Percentiles rank a stretch among this genome's conserved stretches.
phyloP scores from a whole-genome alignment of 345 rosid species.

The Salix exigua region DNA sequence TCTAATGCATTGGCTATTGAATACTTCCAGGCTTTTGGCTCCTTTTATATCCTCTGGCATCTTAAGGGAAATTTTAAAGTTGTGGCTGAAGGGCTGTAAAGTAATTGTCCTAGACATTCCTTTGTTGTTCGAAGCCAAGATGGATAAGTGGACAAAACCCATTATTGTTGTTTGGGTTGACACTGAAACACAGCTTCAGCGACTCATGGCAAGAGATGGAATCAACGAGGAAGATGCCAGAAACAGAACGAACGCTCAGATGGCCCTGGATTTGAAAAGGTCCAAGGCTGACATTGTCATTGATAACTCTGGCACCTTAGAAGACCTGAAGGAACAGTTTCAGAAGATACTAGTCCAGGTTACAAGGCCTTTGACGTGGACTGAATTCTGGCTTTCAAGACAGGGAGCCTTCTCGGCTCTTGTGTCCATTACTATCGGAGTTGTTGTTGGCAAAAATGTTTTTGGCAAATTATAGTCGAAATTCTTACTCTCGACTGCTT shows the following conservation, averaged over 20 bases:
- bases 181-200: constrained; percentile 63
- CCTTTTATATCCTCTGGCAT: constrained; percentile 78
- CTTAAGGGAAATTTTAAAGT: constrained; percentile 53
- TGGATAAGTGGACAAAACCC: constrained; percentile 88
- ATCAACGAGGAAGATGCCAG: constrained; percentile 65
- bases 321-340: constrained; percentile 61
- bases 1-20: neutral
- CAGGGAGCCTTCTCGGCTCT: constrained; percentile 59
- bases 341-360: constrained; percentile 47
- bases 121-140: constrained; percentile 70
- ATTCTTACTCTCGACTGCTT: neutral
- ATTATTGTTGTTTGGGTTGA: constrained; percentile 71
- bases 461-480: neutral
- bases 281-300: constrained; percentile 73
- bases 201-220: constrained; percentile 69
- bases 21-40: constrained; percentile 59
- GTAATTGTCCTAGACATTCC: constrained; percentile 82
- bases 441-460: constrained; percentile 43
- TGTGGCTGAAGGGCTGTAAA: constrained; percentile 67
- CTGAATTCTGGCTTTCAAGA: constrained; percentile 79
- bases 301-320: constrained; percentile 65
- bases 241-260: constrained; percentile 74
- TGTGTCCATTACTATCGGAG: constrained; percentile 41
- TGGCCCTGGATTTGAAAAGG: constrained; percentile 67
- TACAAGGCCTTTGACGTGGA: constrained; percentile 68